Evolutionary conservation across 345 rosid species (phyloP).

Genomic region (Salix purpurea): DNA sequence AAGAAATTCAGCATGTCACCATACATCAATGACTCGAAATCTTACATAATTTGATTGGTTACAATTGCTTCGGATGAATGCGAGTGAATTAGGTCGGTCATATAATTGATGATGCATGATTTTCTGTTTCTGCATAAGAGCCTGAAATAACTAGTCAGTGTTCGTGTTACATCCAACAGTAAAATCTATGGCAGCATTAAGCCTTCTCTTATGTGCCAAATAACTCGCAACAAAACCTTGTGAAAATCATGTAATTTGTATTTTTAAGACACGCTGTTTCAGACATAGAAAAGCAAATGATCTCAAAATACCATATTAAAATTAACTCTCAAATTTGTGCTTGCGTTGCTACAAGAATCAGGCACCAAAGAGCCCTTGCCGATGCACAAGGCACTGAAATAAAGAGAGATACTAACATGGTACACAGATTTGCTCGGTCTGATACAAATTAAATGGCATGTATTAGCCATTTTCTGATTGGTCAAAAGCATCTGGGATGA

Average conservation of each 20-base stretch:
- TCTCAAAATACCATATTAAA: background rate
- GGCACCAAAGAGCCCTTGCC: background rate
- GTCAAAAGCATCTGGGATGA: conserved; percentile 81
- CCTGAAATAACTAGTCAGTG: background rate
- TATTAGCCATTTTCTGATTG: conserved; percentile 80
- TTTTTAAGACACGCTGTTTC: background rate
- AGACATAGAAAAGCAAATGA: background rate
- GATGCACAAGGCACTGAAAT: background rate
- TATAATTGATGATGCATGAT: background rate
- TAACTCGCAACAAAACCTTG: no score
- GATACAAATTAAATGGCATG: background rate
- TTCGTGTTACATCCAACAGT: background rate
- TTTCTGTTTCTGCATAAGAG: background rate
- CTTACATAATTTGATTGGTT: background rate
- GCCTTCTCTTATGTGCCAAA: no score
- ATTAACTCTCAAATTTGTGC: background rate
- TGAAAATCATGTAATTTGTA: background rate
- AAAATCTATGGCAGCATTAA: background rate
- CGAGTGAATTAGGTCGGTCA: background rate
- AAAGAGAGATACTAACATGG: background rate
- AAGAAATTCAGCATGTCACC: background rate
- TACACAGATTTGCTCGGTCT: background rate
- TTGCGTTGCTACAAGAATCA: background rate
- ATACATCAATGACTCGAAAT: background rate
- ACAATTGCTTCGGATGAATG: background rate